These are phyloP conservation scores for Colletotrichum filicis DNA, from an alignment of 2,329 filamentous ascomycete species.

Conservation along the genomic window DNA sequence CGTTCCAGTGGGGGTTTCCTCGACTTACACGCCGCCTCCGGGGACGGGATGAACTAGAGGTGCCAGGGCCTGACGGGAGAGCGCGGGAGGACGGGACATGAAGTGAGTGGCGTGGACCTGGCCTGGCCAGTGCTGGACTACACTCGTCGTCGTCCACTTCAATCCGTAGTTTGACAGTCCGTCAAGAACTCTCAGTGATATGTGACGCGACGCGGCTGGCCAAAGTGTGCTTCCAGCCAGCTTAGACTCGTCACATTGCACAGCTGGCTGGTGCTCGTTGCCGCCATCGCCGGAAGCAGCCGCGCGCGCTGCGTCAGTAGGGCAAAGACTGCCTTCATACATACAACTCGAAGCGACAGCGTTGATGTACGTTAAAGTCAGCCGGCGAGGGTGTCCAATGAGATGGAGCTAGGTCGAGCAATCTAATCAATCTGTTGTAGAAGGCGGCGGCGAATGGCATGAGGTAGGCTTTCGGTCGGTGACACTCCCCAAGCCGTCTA, in stretches of 20 bases:
- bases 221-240: not conserved
- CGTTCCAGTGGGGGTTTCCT: slow-evolving; percentile 2
- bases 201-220: slow-evolving; percentile 15
- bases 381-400: slow-evolving; percentile 13
- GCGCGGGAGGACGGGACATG: slow-evolving; percentile 10
- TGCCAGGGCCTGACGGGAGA: slow-evolving; percentile 12
- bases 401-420: not conserved
- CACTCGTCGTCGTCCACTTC: not conserved
- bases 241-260: not conserved
- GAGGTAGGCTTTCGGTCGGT: slow-evolving; percentile 25
- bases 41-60: slow-evolving; percentile 19
- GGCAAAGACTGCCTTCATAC: not conserved
- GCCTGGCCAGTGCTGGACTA: slow-evolving; percentile 5
- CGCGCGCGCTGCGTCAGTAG: not conserved
- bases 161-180: not conserved
- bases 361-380: not conserved
- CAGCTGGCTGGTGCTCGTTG: slow-evolving; percentile 11
- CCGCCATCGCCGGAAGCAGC: slow-evolving; percentile 19
- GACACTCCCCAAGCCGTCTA: slow-evolving; percentile 13
- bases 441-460: slow-evolving; percentile 25
- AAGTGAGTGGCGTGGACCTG: slow-evolving; percentile 13
- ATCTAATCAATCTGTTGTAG: slow-evolving; percentile 36
- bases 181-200: slow-evolving; percentile 17
- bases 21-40: not conserved
- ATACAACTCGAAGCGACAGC: not conserved